Evolutionary conservation across 1,284 basidiomycete genomes (phyloP).

Genomic region (Rhodofomes roseus): DNA sequence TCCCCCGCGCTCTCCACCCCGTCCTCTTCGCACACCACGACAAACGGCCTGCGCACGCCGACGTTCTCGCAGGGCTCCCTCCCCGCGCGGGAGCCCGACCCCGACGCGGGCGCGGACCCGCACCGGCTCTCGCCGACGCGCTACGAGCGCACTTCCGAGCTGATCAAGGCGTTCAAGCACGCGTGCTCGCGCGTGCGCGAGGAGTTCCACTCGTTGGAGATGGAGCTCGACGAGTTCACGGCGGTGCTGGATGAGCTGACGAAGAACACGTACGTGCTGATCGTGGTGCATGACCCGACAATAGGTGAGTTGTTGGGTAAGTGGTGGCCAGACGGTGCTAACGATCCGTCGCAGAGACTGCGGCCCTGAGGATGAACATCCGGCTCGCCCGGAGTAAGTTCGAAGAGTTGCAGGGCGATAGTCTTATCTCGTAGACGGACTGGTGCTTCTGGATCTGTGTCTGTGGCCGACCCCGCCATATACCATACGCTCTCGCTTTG

Average conservation of each 20-base stretch:
- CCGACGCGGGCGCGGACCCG: conserved; percentile 37
- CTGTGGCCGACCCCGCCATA: not conserved
- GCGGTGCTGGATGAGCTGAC: conserved; percentile 96
- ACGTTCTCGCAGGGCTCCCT: conserved; percentile 12
- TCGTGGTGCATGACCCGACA: conserved; percentile 84
- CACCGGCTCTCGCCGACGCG: conserved; percentile 72
- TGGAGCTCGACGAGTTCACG: conserved; percentile 80
- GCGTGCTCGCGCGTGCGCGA: conserved; percentile 82
- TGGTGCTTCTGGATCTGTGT: not conserved
- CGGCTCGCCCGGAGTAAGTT: conserved; percentile 79
- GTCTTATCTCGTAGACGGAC: conserved; percentile 30
- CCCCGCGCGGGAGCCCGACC: conserved; percentile 15
- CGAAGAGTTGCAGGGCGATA: conserved; percentile 75
- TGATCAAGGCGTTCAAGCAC: conserved; percentile 94
- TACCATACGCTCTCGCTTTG: not conserved
- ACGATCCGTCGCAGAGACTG: conserved; percentile 55
- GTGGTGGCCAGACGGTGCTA: not conserved
- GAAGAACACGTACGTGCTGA: conserved; percentile 89
- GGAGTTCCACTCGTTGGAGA: conserved; percentile 78
- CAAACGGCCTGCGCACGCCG: conserved; percentile 15
- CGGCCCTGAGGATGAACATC: conserved; percentile 82
- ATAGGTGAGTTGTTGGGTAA: conserved; percentile 56
- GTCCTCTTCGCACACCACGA: conserved; percentile 17
- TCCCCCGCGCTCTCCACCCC: conserved; percentile 28
- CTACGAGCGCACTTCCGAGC: conserved; percentile 94